These are phyloP conservation scores for Mortierella alpina DNA, from an alignment of 192 early-diverging fungal genomes.

Conservation along the genomic window DNA sequence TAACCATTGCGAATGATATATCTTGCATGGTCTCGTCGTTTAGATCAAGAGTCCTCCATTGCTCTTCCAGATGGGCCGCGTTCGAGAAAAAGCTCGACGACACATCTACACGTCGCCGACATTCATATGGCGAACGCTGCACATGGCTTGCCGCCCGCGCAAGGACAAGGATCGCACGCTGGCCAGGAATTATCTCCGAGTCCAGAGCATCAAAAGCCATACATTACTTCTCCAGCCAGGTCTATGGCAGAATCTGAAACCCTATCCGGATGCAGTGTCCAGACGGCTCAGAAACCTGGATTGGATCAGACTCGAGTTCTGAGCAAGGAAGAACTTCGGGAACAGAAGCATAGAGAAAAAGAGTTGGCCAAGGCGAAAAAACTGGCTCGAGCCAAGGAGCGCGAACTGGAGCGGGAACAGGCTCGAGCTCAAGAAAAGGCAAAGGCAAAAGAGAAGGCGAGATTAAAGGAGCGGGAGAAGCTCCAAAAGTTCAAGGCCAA, in stretches of 20 bases:
- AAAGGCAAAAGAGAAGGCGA: constrained; percentile 25
- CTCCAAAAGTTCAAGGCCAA: constrained; percentile 30
- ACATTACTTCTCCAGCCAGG: constrained; percentile 6
- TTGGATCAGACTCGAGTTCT: background rate
- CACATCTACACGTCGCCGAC: background rate
- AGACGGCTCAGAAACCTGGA: background rate
- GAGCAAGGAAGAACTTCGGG: constrained; percentile 8
- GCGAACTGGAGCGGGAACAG: constrained; percentile 30
- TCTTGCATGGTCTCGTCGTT: background rate
- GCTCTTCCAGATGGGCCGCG: constrained; percentile 25
- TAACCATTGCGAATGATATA: background rate
- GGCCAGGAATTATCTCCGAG: background rate
- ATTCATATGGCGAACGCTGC: constrained; percentile 4
- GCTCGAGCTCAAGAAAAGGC: constrained; percentile 5
- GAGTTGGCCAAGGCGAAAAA: constrained; percentile 39
- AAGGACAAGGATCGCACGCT: background rate
- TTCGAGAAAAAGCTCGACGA: constrained; percentile 24
- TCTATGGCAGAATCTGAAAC: constrained; percentile 14
- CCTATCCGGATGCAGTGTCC: background rate
- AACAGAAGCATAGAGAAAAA: constrained; percentile 28
- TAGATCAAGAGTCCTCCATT: constrained; percentile 9
- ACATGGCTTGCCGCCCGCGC: background rate
- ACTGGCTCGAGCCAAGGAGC: constrained; percentile 12
- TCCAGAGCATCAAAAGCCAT: constrained; percentile 7
- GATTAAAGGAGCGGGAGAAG: constrained; percentile 39